Evolutionary conservation across 345 rosid species (phyloP).

Genomic region (Lumnitzera racemosa): DNA sequence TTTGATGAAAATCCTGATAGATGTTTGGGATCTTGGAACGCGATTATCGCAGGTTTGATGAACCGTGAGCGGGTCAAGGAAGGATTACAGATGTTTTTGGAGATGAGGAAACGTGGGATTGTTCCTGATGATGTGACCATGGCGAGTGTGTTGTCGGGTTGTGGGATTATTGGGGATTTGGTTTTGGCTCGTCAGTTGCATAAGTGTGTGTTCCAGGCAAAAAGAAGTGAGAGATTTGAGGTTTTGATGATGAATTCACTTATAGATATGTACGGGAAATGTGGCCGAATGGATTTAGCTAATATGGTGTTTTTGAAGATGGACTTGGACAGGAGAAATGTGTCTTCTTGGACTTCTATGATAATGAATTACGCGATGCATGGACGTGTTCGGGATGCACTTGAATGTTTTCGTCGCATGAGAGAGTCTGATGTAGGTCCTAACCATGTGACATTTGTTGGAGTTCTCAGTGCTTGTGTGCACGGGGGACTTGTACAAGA

Average conservation of each 20-base stretch:
- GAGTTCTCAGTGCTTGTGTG: slow-evolving; percentile 73
- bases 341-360: slow-evolving; percentile 84
- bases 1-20: slow-evolving; percentile 67
- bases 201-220: slow-evolving; percentile 55
- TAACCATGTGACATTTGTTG: slow-evolving; percentile 67
- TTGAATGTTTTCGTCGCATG: slow-evolving; percentile 49
- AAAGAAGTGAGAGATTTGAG: slow-evolving; percentile 28
- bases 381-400: slow-evolving; percentile 52
- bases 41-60: slow-evolving; percentile 54
- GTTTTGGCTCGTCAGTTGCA: slow-evolving; percentile 67
- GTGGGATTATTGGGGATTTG: slow-evolving; percentile 67
- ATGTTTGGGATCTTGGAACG: slow-evolving; percentile 88
- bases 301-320: slow-evolving; percentile 39
- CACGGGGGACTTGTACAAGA: slow-evolving; percentile 75
- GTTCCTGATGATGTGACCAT: slow-evolving; percentile 70
- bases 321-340: slow-evolving; percentile 42
- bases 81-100: slow-evolving; percentile 47
- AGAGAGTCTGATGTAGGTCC: slow-evolving; percentile 46
- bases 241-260: slow-evolving; percentile 69
- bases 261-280: slow-evolving; percentile 72
- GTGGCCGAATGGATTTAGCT: slow-evolving; percentile 80
- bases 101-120: slow-evolving; percentile 52
- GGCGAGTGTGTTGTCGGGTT: slow-evolving; percentile 68
- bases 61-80: slow-evolving; percentile 51
- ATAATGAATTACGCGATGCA: slow-evolving; percentile 60